These are phyloP conservation scores for Starmerella scarabaei DNA, from an alignment of 805 yeast genomes.

Conservation along the genomic window DNA sequence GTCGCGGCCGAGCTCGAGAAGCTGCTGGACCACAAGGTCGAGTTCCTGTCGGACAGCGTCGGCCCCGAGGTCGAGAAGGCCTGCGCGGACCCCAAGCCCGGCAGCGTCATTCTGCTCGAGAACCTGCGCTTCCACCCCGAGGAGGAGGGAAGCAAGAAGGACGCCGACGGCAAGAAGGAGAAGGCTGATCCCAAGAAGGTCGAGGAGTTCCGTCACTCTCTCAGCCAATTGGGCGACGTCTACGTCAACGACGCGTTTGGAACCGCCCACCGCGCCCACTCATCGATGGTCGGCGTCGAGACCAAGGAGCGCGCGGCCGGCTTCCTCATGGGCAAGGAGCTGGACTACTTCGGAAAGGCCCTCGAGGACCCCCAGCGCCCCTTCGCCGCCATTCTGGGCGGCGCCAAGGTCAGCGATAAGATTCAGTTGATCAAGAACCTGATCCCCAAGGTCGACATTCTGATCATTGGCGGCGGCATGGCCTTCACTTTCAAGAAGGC, in stretches of 20 bases:
- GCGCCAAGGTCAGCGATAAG: conserved; percentile 99
- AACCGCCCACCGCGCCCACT: conserved; percentile 99
- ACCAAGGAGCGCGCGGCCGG: conserved; percentile 96
- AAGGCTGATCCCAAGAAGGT: conserved; percentile 78
- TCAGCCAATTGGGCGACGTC: conserved; percentile 89
- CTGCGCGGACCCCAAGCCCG: conserved; percentile 58
- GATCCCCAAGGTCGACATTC: conserved; percentile 84
- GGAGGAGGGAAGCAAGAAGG: conserved; percentile 73
- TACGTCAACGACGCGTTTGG: conserved; percentile 97
- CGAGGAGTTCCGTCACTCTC: conserved; percentile 72
- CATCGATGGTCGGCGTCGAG: conserved; percentile 97
- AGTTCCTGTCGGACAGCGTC: conserved; percentile 81
- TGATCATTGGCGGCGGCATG: conserved; percentile 99
- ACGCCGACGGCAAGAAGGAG: conserved; percentile 83
- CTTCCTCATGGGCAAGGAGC: conserved; percentile 95
- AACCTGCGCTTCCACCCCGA: conserved; percentile 98
- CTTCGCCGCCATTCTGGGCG: conserved; percentile 96
- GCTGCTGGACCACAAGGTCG: conserved; percentile 60
- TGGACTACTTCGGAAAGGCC: conserved; percentile 94
- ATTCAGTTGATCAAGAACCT: conserved; percentile 91
- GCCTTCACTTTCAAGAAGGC: conserved; percentile 98
- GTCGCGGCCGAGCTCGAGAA: conserved; percentile 79
- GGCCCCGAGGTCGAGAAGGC: conserved; percentile 80
- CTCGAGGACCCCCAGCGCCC: conserved; percentile 97
- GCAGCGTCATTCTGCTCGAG: conserved; percentile 82